phyloP scores from a whole-genome alignment of 108 stramenopile genomes.

The Aurantiochytrium sp. region DNA sequence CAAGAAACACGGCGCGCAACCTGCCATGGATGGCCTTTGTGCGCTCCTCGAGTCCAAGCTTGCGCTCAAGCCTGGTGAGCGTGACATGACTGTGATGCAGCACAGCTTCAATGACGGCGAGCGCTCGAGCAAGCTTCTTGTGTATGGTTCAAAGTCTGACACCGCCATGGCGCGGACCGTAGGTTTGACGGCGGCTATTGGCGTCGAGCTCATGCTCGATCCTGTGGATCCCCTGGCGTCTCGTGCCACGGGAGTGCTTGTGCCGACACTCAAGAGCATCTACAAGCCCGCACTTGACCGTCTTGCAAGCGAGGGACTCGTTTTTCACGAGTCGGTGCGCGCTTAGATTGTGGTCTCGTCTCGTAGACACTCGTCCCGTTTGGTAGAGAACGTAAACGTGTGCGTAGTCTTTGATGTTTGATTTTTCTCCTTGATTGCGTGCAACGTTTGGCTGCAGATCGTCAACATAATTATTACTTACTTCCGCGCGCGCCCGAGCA shows the following conservation, averaged over 20 bases:
- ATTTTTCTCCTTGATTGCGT: too few relatives aligned
- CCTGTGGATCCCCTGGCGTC: neutral
- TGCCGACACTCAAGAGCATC: neutral
- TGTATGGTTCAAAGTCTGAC: slow-evolving; percentile 19
- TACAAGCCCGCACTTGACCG: slow-evolving; percentile 1
- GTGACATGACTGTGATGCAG: slow-evolving; percentile 24
- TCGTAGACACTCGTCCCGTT: too few relatives aligned
- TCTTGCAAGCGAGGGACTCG: neutral
- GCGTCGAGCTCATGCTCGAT: slow-evolving; percentile 29
- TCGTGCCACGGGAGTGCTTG: neutral
- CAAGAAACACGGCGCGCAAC: neutral
- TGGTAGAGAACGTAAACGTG: too few relatives aligned
- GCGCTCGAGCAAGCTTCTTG: neutral
- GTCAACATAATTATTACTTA: too few relatives aligned
- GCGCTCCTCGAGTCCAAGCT: neutral
- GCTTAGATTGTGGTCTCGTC: neutral
- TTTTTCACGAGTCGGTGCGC: neutral
- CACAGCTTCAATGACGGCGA: slow-evolving; percentile 1
- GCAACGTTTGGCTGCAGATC: too few relatives aligned
- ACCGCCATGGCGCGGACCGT: slow-evolving; percentile 39
- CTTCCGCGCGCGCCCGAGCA: too few relatives aligned
- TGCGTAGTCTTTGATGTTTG: too few relatives aligned
- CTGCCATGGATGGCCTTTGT: slow-evolving; percentile 12
- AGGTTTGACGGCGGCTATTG: slow-evolving; percentile 31
- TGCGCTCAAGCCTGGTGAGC: slow-evolving; percentile 18